Evolutionary conservation across 2,329 filamentous ascomycete species (phyloP), one percentile per base, ranked within the genome.

Genomic region (Neoarthrinium moseri): DNA sequence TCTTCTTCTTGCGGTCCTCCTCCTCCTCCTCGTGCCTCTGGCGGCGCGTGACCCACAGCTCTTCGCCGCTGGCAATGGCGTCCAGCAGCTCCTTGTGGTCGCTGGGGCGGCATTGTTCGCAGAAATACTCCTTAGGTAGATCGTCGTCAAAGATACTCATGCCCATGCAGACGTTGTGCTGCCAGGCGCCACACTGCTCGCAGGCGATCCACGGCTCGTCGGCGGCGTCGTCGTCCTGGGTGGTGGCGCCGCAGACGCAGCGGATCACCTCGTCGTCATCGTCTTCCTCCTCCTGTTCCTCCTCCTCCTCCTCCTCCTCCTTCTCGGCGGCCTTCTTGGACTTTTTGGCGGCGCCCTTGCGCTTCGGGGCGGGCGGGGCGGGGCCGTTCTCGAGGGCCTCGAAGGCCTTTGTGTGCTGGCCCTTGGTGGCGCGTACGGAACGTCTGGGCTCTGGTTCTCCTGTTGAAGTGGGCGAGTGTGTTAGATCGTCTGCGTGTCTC

Each of bases 101-200:
- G 46, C 90, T 80, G 1, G 94, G 94, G 43, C 80, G 80, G 72
- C 94, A 97, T 67, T 86, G 74, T 68, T 99, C 94, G 69, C 94
- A 99, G 68, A 87, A 95, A 71, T 99, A 99, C 66, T 88, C 78
- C 50, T 87, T 87, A 23, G 88, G 86, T 45, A 89, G 77, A 59
- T 91, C 83, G 48, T 91, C 87, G 24, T 85, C 81, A 56, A 88
- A 90, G 37, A 86, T 83, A 59, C 79, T 83, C 63, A 96, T 81
- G 43, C 89, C 90, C 75, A 99, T 89, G 64, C 94, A 99, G 52
- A 95, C 86, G 61, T 96, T 96, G 69, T 99, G 94, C 69, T 99
- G 94, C 94, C 94, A 99, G 33, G 87, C 92, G 39, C 83, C 83
- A 68, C 94, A 99, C 37, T 81, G 82, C 67, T 99, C 94, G 72